Percentiles rank a stretch among this genome's conserved stretches.
phyloP scores from a whole-genome alignment of 768 basidiomycete species.

The Rubroboletus satanas region DNA sequence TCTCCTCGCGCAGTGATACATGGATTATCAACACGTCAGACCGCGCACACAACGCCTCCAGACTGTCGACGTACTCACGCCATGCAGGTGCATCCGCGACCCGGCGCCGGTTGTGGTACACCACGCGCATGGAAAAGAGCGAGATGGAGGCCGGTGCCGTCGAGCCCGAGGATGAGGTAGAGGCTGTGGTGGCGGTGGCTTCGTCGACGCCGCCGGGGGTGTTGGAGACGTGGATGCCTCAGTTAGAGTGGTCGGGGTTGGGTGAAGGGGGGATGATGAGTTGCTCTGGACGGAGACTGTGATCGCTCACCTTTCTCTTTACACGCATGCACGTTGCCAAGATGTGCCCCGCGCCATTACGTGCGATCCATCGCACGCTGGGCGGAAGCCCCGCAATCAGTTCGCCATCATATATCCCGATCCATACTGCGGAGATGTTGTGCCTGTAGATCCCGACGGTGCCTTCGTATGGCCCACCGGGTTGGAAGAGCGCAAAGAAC shows the following conservation, averaged over 20 bases:
- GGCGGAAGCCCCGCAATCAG: constrained; percentile 57
- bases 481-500: constrained; percentile 42
- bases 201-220: constrained; percentile 89
- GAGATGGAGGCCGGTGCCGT: constrained; percentile 70
- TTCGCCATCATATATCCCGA: constrained; percentile 48
- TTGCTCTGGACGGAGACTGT: constrained; percentile 29
- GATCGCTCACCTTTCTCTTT: constrained; percentile 62
- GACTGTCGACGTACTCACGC: constrained; percentile 72
- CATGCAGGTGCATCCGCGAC: constrained; percentile 59
- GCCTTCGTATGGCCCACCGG: constrained; percentile 46
- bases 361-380: constrained; percentile 76
- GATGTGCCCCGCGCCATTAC: constrained; percentile 87
- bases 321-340: constrained; percentile 70
- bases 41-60: constrained; percentile 58
- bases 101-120: constrained; percentile 71
- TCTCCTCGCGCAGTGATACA: constrained; percentile 73
- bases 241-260: too few species aligned
- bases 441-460: constrained; percentile 50
- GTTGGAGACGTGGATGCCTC: constrained; percentile 74
- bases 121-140: constrained; percentile 85
- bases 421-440: constrained; percentile 39
- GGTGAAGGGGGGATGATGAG: too few species aligned
- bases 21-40: constrained; percentile 86
- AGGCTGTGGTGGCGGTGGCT: constrained; percentile 87
- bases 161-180: constrained; percentile 74